Base-by-base conservation (phyloP, 2,329 filamentous ascomycete genomes). In the Camillea tinctor region DNA sequence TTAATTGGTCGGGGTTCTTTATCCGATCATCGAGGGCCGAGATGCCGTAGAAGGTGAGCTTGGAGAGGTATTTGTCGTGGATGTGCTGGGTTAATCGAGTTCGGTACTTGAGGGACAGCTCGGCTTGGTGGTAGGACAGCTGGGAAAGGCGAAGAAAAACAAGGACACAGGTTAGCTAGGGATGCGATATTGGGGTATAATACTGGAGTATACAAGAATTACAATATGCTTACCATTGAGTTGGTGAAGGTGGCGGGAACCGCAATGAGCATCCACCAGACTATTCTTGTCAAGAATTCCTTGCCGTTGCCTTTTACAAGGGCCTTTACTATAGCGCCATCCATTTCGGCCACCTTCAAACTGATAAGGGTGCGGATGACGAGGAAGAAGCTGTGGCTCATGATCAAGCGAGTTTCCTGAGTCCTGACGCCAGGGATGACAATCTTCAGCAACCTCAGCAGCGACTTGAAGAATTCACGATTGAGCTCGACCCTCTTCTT, bases 191-290 rank as follows among this genome's bases (percentile, higher is more conserved):
- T 44, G n/a, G n/a, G n/a, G n/a, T n/a, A n/a, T n/a, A 11, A 44
- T 44, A 17, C 9, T 13, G 3, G 13, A 11, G 26, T 30, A 30
- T 30, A 15, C 13, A 40, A 11, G 56, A 54, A 17, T 36, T 51
- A 24, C 30, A n/a, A n/a, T 22, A 13, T 9, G 74, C 85, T 75
- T 76, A 95, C 91, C 95, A 99, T 99, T 0, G 93, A 97, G 76
- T 99, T 99, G 49, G 95, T 99, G 74, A 98, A 97, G 0, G 95
- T 98, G 1, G 95, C 95, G 9, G 95, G 95, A 17, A 99, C 84
- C 23, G 95, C 94, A 66, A 99, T 95, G 58, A 94, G 75, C 95
- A 99, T 99, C 95, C 95, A 99, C 93, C 94, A 97, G 5, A 96
- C 85, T 68, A 99, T 88, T 0, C 92, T 88, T 68, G 88, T 88